phyloP scores from a whole-genome alignment of 108 stramenopile genomes.

The Chaetoceros muelleri region DNA sequence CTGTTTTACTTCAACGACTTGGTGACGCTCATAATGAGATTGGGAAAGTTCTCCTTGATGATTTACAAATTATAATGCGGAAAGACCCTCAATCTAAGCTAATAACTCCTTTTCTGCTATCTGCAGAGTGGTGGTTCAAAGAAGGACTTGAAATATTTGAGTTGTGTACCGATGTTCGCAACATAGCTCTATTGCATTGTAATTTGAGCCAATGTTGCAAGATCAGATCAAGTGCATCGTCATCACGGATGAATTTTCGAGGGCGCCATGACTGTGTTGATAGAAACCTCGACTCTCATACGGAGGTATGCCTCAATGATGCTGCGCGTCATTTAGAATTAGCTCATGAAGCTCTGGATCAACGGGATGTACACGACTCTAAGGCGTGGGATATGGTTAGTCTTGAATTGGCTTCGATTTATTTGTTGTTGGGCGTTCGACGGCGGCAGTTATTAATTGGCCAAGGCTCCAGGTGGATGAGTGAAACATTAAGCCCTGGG shows the following conservation, averaged over 20 bases:
- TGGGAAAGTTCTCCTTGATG: constrained; percentile 55
- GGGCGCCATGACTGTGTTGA: not conserved
- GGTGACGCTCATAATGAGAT: constrained; percentile 83
- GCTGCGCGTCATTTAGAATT: constrained; percentile 60
- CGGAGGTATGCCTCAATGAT: constrained; percentile 64
- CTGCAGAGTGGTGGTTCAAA: constrained; percentile 76
- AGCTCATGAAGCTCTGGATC: constrained; percentile 59
- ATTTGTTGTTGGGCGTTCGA: constrained; percentile 70
- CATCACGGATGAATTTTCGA: constrained; percentile 8
- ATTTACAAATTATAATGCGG: constrained; percentile 35
- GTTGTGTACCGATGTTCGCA: constrained; percentile 43
- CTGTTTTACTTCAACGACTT: constrained; percentile 58
- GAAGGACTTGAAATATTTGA: constrained; percentile 55
- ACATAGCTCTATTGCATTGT: constrained; percentile 62
- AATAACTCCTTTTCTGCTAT: constrained; percentile 20
- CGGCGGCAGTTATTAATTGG: constrained; percentile 60
- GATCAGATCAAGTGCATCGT: constrained; percentile 50
- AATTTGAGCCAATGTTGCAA: constrained; percentile 78
- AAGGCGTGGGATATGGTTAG: constrained; percentile 82
- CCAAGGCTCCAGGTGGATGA: constrained; percentile 21
- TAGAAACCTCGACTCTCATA: constrained; percentile 19
- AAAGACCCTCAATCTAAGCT: constrained; percentile 4
- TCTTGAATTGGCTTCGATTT: constrained; percentile 66
- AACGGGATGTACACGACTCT: constrained; percentile 47
- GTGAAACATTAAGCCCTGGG: constrained; percentile 36